A percentile compares a stretch with the other conserved stretches of the same genome.
These are phyloP conservation scores for Strigomonas galati DNA, from an alignment of 208 protist species.

Conservation along the genomic window DNA sequence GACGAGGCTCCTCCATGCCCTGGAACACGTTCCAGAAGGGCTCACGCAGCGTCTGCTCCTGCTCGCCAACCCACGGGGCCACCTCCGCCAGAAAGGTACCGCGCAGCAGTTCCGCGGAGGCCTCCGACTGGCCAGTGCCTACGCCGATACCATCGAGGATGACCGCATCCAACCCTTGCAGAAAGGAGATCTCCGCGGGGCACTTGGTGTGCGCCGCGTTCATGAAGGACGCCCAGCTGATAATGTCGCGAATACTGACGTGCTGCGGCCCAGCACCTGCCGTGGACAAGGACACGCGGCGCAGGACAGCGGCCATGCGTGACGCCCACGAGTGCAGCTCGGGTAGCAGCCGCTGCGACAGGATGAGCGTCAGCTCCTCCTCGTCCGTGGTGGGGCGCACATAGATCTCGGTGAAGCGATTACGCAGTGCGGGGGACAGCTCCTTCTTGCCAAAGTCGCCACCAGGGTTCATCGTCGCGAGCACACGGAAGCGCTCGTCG, in stretches of 20 bases:
- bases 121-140: slow-evolving; percentile 70
- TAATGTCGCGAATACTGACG: slow-evolving; percentile 95
- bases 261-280: slow-evolving; percentile 54
- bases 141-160: slow-evolving; percentile 96
- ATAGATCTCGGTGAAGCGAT: slow-evolving; percentile 99
- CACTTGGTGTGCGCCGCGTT: slow-evolving; percentile 72
- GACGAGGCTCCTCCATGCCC: slow-evolving; percentile 67
- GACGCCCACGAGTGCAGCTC: slow-evolving; percentile 52
- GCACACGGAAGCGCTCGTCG: slow-evolving; percentile 92
- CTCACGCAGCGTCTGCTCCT: slow-evolving; percentile 19
- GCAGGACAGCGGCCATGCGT: slow-evolving; percentile 77
- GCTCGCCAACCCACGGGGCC: slow-evolving; percentile 1
- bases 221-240: slow-evolving; percentile 96
- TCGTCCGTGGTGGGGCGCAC: slow-evolving; percentile 90
- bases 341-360: slow-evolving; percentile 73
- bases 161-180: slow-evolving; percentile 96
- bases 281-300: slow-evolving; percentile 41
- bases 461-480: slow-evolving; percentile 99
- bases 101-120: slow-evolving; percentile 21
- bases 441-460: slow-evolving; percentile 99
- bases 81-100: slow-evolving; percentile 16
- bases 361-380: slow-evolving; percentile 93
- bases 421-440: slow-evolving; percentile 98
- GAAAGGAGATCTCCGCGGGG: slow-evolving; percentile 72
- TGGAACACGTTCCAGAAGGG: slow-evolving; percentile 78